Evolutionary conservation across 2,329 filamentous ascomycete species (phyloP).

Genomic region (Epichloe typhina): DNA sequence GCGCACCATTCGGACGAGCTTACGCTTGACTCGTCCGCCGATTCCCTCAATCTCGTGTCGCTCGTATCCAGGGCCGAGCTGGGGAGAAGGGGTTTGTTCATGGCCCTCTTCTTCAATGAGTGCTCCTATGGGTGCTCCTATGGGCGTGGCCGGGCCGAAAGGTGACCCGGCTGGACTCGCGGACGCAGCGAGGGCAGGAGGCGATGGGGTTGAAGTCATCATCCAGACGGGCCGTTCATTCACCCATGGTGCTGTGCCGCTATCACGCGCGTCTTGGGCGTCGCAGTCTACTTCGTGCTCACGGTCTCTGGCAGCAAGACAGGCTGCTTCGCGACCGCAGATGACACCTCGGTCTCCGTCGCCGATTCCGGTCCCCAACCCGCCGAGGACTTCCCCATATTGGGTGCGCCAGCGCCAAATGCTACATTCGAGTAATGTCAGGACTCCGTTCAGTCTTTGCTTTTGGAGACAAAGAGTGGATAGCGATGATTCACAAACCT

Average conservation of each 20-base stretch:
- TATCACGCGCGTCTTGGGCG: conserved; percentile 54
- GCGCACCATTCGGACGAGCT: conserved; percentile 67
- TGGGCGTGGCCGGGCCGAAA: conserved; percentile 9
- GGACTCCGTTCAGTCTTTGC: not conserved
- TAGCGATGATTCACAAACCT: conserved; percentile 25
- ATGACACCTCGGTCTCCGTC: conserved; percentile 80
- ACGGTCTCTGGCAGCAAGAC: conserved; percentile 62
- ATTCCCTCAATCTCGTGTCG: conserved; percentile 86
- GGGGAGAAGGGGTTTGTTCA: conserved; percentile 31
- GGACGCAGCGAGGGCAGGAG: conserved; percentile 5
- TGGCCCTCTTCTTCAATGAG: conserved; percentile 20
- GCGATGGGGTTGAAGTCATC: conserved; percentile 10
- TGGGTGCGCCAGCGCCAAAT: conserved; percentile 86
- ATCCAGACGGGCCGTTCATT: conserved; percentile 10
- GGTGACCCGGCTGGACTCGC: conserved; percentile 7
- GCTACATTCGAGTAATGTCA: conserved; percentile 18
- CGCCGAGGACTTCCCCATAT: conserved; percentile 68
- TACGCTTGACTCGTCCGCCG: conserved; percentile 76
- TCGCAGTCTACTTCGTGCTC: conserved; percentile 81
- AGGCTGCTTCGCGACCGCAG: conserved; percentile 66
- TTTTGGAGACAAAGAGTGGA: not conserved
- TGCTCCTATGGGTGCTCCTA: conserved; percentile 14
- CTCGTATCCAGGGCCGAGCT: conserved; percentile 60
- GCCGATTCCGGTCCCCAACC: conserved; percentile 74
- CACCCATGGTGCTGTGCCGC: conserved; percentile 11